phyloP scores from a whole-genome alignment of 225 moss, liverwort and hornwort genomes.

The Antitrichia curtipendula region DNA sequence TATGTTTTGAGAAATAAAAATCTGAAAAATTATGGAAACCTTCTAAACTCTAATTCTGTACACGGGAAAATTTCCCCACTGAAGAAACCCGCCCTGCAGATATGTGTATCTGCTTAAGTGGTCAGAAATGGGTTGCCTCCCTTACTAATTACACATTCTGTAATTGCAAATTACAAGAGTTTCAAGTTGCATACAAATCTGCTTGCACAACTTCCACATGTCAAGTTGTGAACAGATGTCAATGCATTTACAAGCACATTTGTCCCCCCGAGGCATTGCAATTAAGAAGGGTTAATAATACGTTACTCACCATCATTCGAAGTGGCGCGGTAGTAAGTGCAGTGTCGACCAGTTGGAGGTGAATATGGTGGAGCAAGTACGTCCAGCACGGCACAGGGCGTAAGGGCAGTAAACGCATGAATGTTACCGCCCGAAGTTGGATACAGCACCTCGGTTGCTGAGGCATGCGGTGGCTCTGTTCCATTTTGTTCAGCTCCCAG shows the following conservation, averaged over 20 bases:
- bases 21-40: no score
- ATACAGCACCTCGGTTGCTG: conserved; percentile 67
- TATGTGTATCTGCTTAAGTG: no score
- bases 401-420: conserved; percentile 88
- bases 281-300: not conserved
- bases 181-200: not conserved
- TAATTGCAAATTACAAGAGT: not conserved
- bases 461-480: conserved; percentile 27
- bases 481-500: conserved; percentile 14
- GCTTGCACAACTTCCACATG: not conserved
- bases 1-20: no score
- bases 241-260: not conserved
- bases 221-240: not conserved
- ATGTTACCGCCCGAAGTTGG: conserved; percentile 96
- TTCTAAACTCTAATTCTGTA: no score
- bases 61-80: no score
- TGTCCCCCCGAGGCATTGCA: not conserved
- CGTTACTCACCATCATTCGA: conserved; percentile 10
- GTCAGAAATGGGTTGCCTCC: no score
- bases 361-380: conserved; percentile 94
- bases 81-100: no score
- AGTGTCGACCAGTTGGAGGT: conserved; percentile 53
- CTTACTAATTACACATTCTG: not conserved
- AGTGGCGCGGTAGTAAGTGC: conserved; percentile 80
- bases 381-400: conserved; percentile 85